Evolutionary conservation across 2,329 filamentous ascomycete genomes (phyloP), one percentile per base, ranked within the genome.

Genomic region (Scytalidium sp.): DNA sequence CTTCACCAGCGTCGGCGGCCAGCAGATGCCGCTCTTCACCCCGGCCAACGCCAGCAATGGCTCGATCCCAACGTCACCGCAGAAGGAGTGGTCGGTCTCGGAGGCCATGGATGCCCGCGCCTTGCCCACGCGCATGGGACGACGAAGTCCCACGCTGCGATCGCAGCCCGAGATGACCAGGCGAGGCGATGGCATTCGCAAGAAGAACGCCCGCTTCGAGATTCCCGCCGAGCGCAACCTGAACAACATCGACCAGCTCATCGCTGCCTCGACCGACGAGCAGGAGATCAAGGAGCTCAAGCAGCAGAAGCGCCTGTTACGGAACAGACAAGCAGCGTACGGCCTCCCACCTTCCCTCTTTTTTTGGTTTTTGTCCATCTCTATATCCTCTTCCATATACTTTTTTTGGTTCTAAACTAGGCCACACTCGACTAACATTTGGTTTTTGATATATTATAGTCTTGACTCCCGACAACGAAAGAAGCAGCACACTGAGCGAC

Each of bases 201-300:
- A 99, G 84, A 97, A 97, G 87, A 99, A 97, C 65, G 91, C 92
- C 57, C 88, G 93, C 59, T 97, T 97, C 70, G 93, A 97, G 65
- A 99, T 99, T 59, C 94, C 94, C 9, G 85, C 89, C 41, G 94
- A 97, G 73, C 84, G 92, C 55, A 97, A 92, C 64, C 81, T 99
- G 60, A 85, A 82, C 76, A 97, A 95, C 73, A 97, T 99, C 71
- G 94, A 99, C 69, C 81, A 90, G 54, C 79, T 97, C 64, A 97
- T 99, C 70, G 80, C 86, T 47, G 85, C 90, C 70, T 93, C 90
- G 29, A 90, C 83, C 49, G 87, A 95, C 68, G 93, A 97, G 64
- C 85, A 94, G 58, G 87, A 96, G 75, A 88, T 96, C 75, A 97
- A 96, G 79, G 92, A 97, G 74, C 80, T 99, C 64, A 99, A 99